A percentile compares a stretch with the other conserved stretches of the same genome.
Conservation (phyloP, 2,329 filamentous ascomycete genomes). For the Fusarium sp. region DNA sequence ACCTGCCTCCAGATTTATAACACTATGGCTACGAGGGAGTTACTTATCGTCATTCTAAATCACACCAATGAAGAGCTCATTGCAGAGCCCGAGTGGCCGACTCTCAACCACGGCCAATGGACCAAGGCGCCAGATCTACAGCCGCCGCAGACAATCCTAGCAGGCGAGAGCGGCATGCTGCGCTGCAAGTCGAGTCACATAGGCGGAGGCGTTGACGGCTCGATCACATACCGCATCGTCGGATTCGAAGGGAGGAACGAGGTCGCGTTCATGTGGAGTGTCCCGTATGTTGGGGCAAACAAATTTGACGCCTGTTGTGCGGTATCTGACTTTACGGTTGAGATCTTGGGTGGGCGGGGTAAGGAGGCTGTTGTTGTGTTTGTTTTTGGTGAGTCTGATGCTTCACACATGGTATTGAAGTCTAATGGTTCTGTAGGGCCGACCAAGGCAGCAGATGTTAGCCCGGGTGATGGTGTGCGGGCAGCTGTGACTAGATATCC, state of each 20-base stretch:
- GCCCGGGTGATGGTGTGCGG: background rate
- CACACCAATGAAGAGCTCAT: background rate
- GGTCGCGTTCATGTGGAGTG: background rate
- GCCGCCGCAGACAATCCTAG: background rate
- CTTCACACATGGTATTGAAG: rapidly evolving
- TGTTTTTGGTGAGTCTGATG: constrained; percentile 1
- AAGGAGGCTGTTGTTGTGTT: constrained; percentile 10
- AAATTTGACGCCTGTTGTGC: background rate
- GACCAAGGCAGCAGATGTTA: background rate
- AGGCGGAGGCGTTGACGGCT: background rate
- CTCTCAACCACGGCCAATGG: background rate
- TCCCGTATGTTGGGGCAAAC: constrained; percentile 5
- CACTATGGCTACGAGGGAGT: background rate
- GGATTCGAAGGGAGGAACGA: background rate
- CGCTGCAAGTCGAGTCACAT: background rate
- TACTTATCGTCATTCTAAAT: background rate
- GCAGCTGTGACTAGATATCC: background rate
- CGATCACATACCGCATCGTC: background rate
- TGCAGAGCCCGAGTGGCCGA: background rate
- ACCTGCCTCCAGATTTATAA: no score
- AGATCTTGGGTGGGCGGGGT: background rate
- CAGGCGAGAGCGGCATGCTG: background rate
- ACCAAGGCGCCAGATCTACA: background rate
- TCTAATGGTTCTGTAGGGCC: background rate
- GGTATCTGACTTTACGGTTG: background rate